These are phyloP conservation scores for Wickerhamiella occidentalis DNA, from an alignment of 805 yeast species.

Conservation along the genomic window DNA sequence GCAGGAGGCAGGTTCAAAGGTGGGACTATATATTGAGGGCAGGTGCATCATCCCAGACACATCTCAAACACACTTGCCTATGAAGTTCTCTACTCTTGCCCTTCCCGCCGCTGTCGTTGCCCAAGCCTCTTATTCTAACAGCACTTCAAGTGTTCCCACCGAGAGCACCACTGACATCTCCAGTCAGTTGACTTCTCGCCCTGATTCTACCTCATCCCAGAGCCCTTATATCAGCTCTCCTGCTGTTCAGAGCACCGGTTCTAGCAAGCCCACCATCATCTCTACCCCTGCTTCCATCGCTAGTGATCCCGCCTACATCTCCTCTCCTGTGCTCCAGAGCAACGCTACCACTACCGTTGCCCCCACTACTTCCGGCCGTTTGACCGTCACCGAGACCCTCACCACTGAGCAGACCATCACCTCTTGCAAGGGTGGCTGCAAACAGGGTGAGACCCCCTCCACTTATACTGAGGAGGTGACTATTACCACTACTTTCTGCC, in stretches of 20 bases:
- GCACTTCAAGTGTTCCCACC: background rate
- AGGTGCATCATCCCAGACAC: background rate
- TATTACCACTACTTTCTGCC: constrained; percentile 11
- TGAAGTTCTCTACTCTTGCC: constrained; percentile 7
- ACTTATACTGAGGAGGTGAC: constrained; percentile 4
- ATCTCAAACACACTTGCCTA: background rate
- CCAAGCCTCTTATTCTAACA: background rate
- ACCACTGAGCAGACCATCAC: constrained; percentile 38
- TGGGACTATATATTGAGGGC: constrained; percentile 1
- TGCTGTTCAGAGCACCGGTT: background rate
- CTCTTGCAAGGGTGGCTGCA: constrained; percentile 28
- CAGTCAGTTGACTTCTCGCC: background rate
- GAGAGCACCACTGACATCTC: background rate
- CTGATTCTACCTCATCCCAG: background rate
- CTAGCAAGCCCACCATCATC: background rate
- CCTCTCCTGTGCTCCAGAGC: background rate
- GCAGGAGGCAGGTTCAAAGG: background rate
- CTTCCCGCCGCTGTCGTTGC: constrained; percentile 6
- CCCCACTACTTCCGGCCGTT: background rate
- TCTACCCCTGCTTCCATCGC: background rate
- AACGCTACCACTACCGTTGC: background rate
- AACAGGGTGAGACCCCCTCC: background rate
- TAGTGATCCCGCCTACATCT: background rate
- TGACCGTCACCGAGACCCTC: constrained; percentile 1
- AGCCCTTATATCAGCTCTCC: background rate